These are phyloP conservation scores for Passiflora organensis DNA, from an alignment of 345 rosid genomes.

Conservation along the genomic window DNA sequence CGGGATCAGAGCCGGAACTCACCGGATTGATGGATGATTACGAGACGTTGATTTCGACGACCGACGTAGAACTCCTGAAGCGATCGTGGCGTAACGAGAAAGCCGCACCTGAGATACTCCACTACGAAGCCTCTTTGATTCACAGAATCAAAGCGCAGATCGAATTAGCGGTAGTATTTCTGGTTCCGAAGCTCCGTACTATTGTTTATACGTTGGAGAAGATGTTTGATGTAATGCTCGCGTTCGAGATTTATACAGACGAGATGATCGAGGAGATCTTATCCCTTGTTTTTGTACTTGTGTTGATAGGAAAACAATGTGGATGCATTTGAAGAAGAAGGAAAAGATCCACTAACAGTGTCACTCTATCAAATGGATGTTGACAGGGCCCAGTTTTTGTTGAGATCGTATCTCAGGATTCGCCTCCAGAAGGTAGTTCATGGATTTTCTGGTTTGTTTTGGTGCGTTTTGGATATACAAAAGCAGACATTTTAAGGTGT, in stretches of 20 bases:
- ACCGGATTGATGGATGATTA: constrained; percentile 35
- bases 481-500: background rate
- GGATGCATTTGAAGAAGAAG: constrained; percentile 35
- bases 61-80: constrained; percentile 64
- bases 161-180: constrained; percentile 48
- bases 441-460: background rate
- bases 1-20: constrained; percentile 16
- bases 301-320: constrained; percentile 64
- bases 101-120: constrained; percentile 85
- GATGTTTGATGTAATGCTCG: background rate
- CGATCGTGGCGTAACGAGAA: constrained; percentile 91
- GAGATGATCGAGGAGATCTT: background rate
- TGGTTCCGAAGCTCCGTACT: background rate
- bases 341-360: constrained; percentile 55
- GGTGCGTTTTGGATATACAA: background rate
- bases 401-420: constrained; percentile 85
- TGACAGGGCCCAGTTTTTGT: constrained; percentile 69
- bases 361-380: constrained; percentile 89
- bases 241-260: background rate
- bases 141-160: constrained; percentile 55
- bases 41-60: constrained; percentile 54
- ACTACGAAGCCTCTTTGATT: constrained; percentile 44
- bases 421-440: constrained; percentile 70
- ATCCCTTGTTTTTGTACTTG: constrained; percentile 5
- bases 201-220: background rate